Evolutionary conservation across 495 filamentous ascomycete genomes (phyloP).

Genomic region (Penicillium subrubescens): DNA sequence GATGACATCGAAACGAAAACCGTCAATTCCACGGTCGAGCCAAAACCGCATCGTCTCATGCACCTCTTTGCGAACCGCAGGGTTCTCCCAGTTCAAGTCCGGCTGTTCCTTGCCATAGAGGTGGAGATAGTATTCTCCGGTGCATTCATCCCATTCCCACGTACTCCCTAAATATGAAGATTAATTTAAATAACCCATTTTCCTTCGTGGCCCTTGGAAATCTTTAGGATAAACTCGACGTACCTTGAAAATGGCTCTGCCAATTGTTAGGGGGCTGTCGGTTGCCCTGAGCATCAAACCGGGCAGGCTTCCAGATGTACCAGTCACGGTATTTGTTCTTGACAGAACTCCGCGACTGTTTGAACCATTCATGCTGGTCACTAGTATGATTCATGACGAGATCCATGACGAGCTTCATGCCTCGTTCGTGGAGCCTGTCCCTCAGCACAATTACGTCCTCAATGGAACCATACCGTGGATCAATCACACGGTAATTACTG

Average conservation of each 20-base stretch:
- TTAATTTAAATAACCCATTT: background rate
- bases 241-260: slow-evolving; percentile 37
- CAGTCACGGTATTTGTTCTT: slow-evolving; percentile 46
- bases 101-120: slow-evolving; percentile 50
- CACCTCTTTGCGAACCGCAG: slow-evolving; percentile 41
- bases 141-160: slow-evolving; percentile 49
- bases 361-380: slow-evolving; percentile 66
- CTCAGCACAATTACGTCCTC: slow-evolving; percentile 57
- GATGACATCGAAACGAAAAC: slow-evolving; percentile 57
- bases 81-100: slow-evolving; percentile 52
- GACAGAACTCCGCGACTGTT: slow-evolving; percentile 50
- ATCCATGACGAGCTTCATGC: slow-evolving; percentile 64
- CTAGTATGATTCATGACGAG: slow-evolving; percentile 68
- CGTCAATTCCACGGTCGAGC: slow-evolving; percentile 47
- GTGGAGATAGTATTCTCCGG: slow-evolving; percentile 49
- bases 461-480: slow-evolving; percentile 53
- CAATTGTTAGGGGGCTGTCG: slow-evolving; percentile 58
- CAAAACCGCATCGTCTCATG: slow-evolving; percentile 48
- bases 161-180: slow-evolving; percentile 34
- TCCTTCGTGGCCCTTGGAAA: background rate
- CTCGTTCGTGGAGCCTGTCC: slow-evolving; percentile 42
- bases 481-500: slow-evolving; percentile 58
- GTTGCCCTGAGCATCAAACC: slow-evolving; percentile 44
- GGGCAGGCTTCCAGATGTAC: slow-evolving; percentile 55
- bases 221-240: background rate